Evolutionary conservation across 768 basidiomycete species (phyloP).

Genomic region (Infundibulicybe gibba): DNA sequence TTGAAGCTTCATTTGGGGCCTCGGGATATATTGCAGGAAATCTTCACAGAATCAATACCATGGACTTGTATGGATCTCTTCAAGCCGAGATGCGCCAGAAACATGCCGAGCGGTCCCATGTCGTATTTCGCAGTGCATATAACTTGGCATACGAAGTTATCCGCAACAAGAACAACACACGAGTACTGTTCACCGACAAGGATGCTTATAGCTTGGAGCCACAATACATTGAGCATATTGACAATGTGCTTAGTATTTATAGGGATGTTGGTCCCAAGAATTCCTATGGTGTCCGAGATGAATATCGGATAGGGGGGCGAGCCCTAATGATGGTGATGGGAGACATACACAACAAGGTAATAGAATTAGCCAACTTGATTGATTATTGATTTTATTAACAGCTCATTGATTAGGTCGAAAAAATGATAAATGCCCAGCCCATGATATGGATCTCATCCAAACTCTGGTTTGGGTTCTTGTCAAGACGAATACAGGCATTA

Average conservation of each 20-base stretch:
- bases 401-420: too few relatives aligned
- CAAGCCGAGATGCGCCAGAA: constrained; percentile 8
- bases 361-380: not conserved
- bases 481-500: not conserved
- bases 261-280: not conserved
- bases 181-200: constrained; percentile 9
- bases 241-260: not conserved
- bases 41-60: constrained; percentile 11
- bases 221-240: not conserved
- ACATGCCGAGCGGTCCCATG: constrained; percentile 3
- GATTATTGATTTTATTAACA: too few relatives aligned
- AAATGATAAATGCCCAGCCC: too few relatives aligned
- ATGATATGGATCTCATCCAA: constrained; percentile 9
- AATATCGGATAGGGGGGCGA: constrained; percentile 7
- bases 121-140: constrained; percentile 10
- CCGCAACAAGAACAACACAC: constrained; percentile 6
- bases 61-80: constrained; percentile 10
- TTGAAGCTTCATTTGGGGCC: constrained; percentile 14
- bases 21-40: constrained; percentile 7
- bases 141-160: constrained; percentile 11
- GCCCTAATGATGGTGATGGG: constrained; percentile 2
- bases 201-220: constrained; percentile 5
- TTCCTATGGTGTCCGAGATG: constrained; percentile 13
- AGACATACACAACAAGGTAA: constrained; percentile 3
- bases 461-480: constrained; percentile 9